Percentiles rank a stretch among this genome's conserved stretches.
Evolutionary conservation across 1,284 basidiomycete genomes (phyloP).

Genomic region (Fomitopsis palustris): DNA sequence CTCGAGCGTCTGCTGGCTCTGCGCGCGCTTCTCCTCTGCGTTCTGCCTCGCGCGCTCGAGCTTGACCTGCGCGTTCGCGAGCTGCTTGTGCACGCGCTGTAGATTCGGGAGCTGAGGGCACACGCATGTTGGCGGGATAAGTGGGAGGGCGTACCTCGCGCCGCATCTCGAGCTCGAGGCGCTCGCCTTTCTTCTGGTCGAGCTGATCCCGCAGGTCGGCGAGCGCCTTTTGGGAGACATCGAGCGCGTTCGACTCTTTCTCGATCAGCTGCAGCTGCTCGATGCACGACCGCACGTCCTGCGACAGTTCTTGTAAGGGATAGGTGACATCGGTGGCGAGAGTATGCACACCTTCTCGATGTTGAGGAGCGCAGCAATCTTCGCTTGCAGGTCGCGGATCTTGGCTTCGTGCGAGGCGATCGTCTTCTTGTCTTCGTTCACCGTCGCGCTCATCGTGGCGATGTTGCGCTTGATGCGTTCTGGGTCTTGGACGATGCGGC

Average conservation of each 20-base stretch:
- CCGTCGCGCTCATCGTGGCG: slow-evolving; percentile 60
- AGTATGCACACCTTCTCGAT: slow-evolving; percentile 64
- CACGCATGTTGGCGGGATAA: neutral
- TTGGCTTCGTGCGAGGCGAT: slow-evolving; percentile 65
- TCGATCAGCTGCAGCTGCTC: slow-evolving; percentile 72
- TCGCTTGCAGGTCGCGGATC: slow-evolving; percentile 71
- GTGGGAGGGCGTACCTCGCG: slow-evolving; percentile 49
- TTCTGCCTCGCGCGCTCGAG: slow-evolving; percentile 71
- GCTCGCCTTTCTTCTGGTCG: slow-evolving; percentile 69
- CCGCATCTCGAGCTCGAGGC: slow-evolving; percentile 61
- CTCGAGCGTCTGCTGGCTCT: slow-evolving; percentile 66
- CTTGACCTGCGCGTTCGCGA: slow-evolving; percentile 74
- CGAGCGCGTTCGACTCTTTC: slow-evolving; percentile 61
- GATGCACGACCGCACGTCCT: slow-evolving; percentile 68
- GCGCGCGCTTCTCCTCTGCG: slow-evolving; percentile 66
- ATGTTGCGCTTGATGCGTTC: slow-evolving; percentile 83
- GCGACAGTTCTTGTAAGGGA: neutral
- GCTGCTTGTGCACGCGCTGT: slow-evolving; percentile 73
- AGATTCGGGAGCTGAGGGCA: slow-evolving; percentile 1
- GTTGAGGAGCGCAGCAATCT: slow-evolving; percentile 63
- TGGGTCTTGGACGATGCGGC: slow-evolving; percentile 83
- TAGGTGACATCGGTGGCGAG: neutral
- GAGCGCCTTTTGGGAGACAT: slow-evolving; percentile 60
- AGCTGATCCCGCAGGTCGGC: slow-evolving; percentile 61
- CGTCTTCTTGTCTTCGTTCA: slow-evolving; percentile 57